Evolutionary conservation across 169 alveolate genomes (phyloP).

Genomic region (Eimeria falciformis): DNA sequence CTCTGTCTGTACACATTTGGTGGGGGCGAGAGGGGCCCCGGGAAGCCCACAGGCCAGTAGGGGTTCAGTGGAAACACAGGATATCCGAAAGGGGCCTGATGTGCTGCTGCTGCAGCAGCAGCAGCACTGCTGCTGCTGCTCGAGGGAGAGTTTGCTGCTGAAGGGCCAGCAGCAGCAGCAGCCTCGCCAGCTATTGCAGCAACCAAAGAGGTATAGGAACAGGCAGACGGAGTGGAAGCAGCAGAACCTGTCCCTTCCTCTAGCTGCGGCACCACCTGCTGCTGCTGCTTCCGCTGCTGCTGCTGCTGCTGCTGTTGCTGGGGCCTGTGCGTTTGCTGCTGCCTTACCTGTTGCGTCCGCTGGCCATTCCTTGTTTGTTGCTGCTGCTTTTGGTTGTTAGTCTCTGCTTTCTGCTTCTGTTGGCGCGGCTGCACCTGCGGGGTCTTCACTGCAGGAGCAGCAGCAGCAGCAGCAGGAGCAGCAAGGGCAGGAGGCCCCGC

Average conservation of each 20-base stretch:
- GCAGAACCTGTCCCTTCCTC: background rate
- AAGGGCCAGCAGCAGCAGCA: background rate
- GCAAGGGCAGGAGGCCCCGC: background rate
- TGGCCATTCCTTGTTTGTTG: background rate
- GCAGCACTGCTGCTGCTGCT: slow-evolving; percentile 4
- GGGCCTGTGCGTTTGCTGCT: slow-evolving; percentile 1
- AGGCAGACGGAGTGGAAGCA: background rate
- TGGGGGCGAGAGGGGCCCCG: slow-evolving; percentile 39
- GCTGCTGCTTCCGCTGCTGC: slow-evolving; percentile 36
- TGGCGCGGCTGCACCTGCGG: background rate
- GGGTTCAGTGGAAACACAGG: background rate
- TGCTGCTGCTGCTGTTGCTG: slow-evolving; percentile 56
- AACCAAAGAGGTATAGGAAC: background rate
- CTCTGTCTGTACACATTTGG: background rate
- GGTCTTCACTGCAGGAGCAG: background rate
- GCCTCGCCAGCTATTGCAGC: background rate
- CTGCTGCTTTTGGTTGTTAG: background rate
- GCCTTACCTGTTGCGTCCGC: background rate
- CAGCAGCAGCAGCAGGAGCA: background rate
- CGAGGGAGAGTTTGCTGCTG: background rate
- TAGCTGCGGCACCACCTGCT: background rate
- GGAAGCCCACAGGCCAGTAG: slow-evolving; percentile 18
- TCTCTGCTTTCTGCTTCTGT: background rate
- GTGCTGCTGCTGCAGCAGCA: background rate
- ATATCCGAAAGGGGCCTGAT: background rate